phyloP scores from a whole-genome alignment of 805 yeast genomes.

The Yarrowia deformans region DNA sequence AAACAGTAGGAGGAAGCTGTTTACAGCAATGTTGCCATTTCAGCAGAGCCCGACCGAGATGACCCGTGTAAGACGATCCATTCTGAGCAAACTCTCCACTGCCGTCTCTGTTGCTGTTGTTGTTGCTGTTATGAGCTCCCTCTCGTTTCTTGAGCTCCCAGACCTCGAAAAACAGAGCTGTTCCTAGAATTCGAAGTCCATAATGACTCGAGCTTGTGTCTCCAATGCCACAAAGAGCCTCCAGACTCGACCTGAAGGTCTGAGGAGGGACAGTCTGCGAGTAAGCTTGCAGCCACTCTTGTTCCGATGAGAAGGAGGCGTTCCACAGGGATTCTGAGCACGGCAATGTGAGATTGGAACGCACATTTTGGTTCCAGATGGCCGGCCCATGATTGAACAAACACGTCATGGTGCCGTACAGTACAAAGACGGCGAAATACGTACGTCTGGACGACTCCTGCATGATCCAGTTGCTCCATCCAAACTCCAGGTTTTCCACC shows the following conservation, averaged over 20 bases:
- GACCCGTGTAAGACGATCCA: constrained; percentile 5
- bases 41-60: constrained; percentile 9
- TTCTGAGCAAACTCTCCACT: neutral
- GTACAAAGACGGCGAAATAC: constrained; percentile 47
- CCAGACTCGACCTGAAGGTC: constrained; percentile 43
- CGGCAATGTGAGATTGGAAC: constrained; percentile 46
- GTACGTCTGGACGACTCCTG: constrained; percentile 48
- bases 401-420: constrained; percentile 47
- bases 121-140: neutral
- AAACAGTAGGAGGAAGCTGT: constrained; percentile 32
- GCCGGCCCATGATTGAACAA: constrained; percentile 47
- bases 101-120: neutral
- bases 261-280: constrained; percentile 37
- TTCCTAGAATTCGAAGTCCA: constrained; percentile 44
- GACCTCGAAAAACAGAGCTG: constrained; percentile 46
- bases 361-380: constrained; percentile 43
- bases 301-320: constrained; percentile 43
- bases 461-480: constrained; percentile 47
- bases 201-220: constrained; percentile 35
- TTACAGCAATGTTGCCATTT: constrained; percentile 36
- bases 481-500: constrained; percentile 17
- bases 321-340: constrained; percentile 50
- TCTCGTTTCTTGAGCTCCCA: constrained; percentile 38
- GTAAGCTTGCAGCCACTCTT: constrained; percentile 44
- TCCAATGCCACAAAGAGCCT: constrained; percentile 39